phyloP scores from a whole-genome alignment of 495 filamentous ascomycete species.

The Friedmanniomyces endolithicus region DNA sequence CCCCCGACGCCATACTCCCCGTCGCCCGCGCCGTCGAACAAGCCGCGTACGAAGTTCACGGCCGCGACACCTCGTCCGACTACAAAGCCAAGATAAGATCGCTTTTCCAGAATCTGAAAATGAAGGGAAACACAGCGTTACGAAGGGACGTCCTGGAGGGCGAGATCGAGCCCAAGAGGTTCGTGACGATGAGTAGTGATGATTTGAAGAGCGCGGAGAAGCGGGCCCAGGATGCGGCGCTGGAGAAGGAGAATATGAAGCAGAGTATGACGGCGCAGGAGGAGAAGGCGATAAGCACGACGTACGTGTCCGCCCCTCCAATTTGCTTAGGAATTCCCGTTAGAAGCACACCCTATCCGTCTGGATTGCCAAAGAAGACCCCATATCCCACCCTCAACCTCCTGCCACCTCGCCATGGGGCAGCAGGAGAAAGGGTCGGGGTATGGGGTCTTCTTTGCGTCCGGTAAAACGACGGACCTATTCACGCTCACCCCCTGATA shows the following conservation, averaged over 20 bases:
- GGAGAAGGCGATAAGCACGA: conserved; percentile 68
- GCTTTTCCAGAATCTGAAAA: conserved; percentile 86
- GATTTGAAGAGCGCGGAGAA: conserved; percentile 69
- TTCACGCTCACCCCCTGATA: background rate
- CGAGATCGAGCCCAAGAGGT: conserved; percentile 53
- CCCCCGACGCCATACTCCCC: conserved; percentile 44
- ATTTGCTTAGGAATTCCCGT: background rate
- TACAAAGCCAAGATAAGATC: conserved; percentile 83
- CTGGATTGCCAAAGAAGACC: too few relatives aligned
- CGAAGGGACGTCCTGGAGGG: conserved; percentile 61
- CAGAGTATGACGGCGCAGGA: conserved; percentile 83
- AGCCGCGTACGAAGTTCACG: conserved; percentile 53
- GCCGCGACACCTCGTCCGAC: conserved; percentile 51
- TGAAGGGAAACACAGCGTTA: conserved; percentile 67
- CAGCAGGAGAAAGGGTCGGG: background rate
- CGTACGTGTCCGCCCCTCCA: conserved; percentile 23
- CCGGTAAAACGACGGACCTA: conserved; percentile 1
- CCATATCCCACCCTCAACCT: conserved; percentile 7
- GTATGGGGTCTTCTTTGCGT: conserved; percentile 22
- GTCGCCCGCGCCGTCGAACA: conserved; percentile 61
- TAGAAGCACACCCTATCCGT: too few relatives aligned
- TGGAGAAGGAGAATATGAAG: conserved; percentile 86
- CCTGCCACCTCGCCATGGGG: background rate
- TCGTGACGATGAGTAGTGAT: conserved; percentile 62
- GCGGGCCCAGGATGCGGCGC: conserved; percentile 49